Base-by-base conservation (phyloP, 1,139 yeast species). In the Nakaseomyces glabratus region DNA sequence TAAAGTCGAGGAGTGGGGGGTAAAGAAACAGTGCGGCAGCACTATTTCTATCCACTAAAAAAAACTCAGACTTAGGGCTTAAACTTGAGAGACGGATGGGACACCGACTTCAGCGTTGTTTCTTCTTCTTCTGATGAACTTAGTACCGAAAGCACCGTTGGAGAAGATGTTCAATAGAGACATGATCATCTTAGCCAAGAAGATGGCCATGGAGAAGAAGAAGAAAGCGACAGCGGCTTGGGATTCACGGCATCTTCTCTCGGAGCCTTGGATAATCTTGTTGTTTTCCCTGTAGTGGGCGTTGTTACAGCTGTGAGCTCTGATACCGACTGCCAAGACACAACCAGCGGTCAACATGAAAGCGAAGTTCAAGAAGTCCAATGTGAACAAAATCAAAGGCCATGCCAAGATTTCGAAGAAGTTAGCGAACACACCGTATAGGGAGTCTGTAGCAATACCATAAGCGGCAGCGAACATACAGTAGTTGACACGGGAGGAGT, bases 331-430 rank as follows among this genome's bases (percentile, higher is more conserved):
- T 39, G 96, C 97, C 60, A 90, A 68, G 36, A 95, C 95, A 41
- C 94, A 75, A 49, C 90, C 97, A 47, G 84, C 97, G 37, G 97
- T 78, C 62, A 90, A 84, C 40, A 95, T 77, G 75, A 90, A 88
- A 47, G 86, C 82, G 55, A 79, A 66, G 73, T 86, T 85, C 63
- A 90, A 69, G 63, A 85, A 78, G 70, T 90, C 98, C 55, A 84
- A 66, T 39, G 66, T 52, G 38, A 80, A 75, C 59, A 84, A 64
- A 47, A 86, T 62, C 39, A 84, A 63, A 49, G 97, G 97, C 81
- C 93, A 82, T 34, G 95, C 94, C 46, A 88, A 69, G 48, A 79
- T 76, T 42, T 78, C 76, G 49, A 85, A 55, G 49, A 88, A 76
- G 67, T 74, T 79, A 35, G 96, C 95, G 40, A 73, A 62, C 13